Conservation (phyloP, 2,329 filamentous ascomycete genomes). For the Dothidotthia symphoricarpi region DNA sequence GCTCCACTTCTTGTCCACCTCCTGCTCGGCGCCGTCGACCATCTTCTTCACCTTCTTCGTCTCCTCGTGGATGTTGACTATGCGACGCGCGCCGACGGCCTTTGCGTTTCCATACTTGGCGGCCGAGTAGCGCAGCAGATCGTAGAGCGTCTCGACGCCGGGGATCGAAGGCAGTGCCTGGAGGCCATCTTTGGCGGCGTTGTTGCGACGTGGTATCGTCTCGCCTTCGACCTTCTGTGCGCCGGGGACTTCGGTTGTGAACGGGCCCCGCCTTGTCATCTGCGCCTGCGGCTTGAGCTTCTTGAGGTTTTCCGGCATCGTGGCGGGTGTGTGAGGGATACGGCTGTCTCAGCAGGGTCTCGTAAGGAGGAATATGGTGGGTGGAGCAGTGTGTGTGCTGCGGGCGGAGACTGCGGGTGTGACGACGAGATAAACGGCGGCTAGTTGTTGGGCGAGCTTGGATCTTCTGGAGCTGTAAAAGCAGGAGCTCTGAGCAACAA, state of each 20-base stretch:
- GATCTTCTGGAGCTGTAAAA: no score
- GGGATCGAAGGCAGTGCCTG: constrained; percentile 60
- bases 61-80: constrained; percentile 77
- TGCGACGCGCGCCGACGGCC: constrained; percentile 63
- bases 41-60: constrained; percentile 88
- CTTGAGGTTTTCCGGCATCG: constrained; percentile 47
- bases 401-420: constrained; percentile 8
- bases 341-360: constrained; percentile 7
- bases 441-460: not conserved
- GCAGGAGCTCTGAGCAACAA: no score
- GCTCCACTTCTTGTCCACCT: constrained; percentile 88
- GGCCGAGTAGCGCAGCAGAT: constrained; percentile 71
- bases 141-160: constrained; percentile 73
- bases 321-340: constrained; percentile 15
- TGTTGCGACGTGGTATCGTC: constrained; percentile 77
- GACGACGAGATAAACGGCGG: constrained; percentile 2
- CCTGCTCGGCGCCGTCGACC: constrained; percentile 72
- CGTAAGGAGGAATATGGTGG: constrained; percentile 6
- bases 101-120: constrained; percentile 55
- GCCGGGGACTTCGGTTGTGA: constrained; percentile 70
- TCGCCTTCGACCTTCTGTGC: constrained; percentile 71
- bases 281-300: constrained; percentile 50
- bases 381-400: constrained; percentile 18
- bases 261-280: constrained; percentile 64
- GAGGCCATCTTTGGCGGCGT: constrained; percentile 68